phyloP scores from a whole-genome alignment of 164 flowering plant species.

The Akebia trifoliata region DNA sequence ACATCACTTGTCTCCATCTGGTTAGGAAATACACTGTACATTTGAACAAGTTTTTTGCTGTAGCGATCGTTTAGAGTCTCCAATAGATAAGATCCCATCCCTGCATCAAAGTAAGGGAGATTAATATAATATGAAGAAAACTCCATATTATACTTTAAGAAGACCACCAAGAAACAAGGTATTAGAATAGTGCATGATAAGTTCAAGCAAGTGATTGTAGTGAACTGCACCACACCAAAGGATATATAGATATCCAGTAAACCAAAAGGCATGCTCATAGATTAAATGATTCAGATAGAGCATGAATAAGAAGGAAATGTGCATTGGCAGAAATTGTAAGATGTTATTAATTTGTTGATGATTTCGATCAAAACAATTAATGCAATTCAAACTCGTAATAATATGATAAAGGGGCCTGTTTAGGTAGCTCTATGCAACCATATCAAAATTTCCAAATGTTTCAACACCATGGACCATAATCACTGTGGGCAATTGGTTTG shows the following conservation, averaged over 20 bases:
- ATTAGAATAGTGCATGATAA: no score
- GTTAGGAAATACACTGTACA: conserved; percentile 98
- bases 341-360: no score
- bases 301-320: neutral
- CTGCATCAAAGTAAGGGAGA: conserved; percentile 40
- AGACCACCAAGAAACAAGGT: neutral
- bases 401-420: neutral
- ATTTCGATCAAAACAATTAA: neutral
- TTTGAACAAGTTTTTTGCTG: conserved; percentile 98
- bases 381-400: neutral
- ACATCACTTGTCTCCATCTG: conserved; percentile 99
- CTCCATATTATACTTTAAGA: neutral
- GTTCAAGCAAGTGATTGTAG: neutral
- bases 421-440: neutral
- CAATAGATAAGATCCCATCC: conserved; percentile 97
- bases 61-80: conserved; percentile 98
- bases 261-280: neutral
- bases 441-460: neutral
- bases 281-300: neutral
- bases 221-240: neutral
- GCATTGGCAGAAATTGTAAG: no score
- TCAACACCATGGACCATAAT: conserved; percentile 5
- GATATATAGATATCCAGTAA: neutral
- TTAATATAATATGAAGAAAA: neutral
- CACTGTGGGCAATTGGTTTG: no score